Base-by-base conservation (phyloP, 2,329 filamentous ascomycete genomes). In the Colletotrichum filicis region DNA sequence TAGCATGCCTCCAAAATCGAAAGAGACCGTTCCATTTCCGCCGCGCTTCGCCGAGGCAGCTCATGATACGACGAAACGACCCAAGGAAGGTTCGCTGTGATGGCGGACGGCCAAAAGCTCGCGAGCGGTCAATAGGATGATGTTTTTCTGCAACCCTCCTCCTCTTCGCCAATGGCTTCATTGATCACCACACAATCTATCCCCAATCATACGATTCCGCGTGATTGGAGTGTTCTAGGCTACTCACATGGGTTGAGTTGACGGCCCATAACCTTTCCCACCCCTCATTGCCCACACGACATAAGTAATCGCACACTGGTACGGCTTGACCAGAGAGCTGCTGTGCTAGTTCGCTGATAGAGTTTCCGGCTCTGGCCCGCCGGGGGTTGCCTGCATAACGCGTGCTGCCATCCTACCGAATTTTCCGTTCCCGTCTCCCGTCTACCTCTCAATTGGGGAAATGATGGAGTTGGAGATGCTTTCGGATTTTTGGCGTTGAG, bases 291-390 rank as follows among this genome's bases (percentile, higher is more conserved):
- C 30, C 35, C 46, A n/a, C 58, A 56, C 67, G 19, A 22, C 55
- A 46, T 55, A 70, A 42, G 16, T 35, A 35, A 35, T 12, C 42
- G 19, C 42, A 49, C 42, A 49, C 8, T 49, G 42, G 32, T 49
- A 32, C 32, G 69, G 69, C 58, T 68, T 71, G 66, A 52, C 67
- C 52, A 37, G 58, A 71, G 26, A 42, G 52, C 30, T 64, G 57
- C 71, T 74, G 63, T 64, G 52, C 71, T 74, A 72, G 63, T 42
- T 37, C 52, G 37, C 68, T 72, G 62, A 55, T 66, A 58, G 52
- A 71, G 49, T 74, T 74, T 74, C 53, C 52, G 32, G 49, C 71
- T 62, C 57, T 53, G 37, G 42, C 60, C 22, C 42, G 59, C 66
- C 35, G 64, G 64, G 70, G 66, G 46, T 73, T 60, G 42, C 66